Conservation (phyloP, 305 asterid species). For the Rubia peregrina region DNA sequence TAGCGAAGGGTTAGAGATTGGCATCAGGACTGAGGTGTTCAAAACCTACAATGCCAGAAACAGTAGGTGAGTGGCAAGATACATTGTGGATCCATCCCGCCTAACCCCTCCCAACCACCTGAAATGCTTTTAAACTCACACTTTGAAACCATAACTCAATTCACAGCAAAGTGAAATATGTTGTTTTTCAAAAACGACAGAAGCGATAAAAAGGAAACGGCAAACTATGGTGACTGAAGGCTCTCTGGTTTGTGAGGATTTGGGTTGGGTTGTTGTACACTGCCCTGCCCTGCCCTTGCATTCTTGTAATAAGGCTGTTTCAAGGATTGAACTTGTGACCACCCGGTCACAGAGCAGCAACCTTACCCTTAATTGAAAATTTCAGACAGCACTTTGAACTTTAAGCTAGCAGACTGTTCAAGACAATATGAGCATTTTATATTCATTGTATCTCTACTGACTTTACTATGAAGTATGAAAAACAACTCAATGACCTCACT, state of each 20-base stretch:
- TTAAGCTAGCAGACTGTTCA: background rate
- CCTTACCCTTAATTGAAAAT: background rate
- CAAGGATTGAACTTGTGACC: background rate
- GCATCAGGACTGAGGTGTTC: background rate
- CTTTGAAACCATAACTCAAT: background rate
- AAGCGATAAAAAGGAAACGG: background rate
- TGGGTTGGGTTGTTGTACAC: background rate
- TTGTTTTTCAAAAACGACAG: background rate
- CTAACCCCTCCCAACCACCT: too few species aligned
- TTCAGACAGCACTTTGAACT: background rate
- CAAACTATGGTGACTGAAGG: background rate
- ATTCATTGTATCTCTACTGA: background rate
- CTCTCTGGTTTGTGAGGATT: background rate
- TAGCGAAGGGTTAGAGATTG: background rate
- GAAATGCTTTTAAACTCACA: background rate
- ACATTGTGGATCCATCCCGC: background rate
- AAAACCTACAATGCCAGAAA: background rate
- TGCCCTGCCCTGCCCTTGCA: background rate
- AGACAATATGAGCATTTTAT: background rate
- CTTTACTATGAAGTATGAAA: background rate
- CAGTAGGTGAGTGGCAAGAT: background rate
- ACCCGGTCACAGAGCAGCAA: background rate
- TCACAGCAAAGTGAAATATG: background rate
- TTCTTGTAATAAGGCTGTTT: background rate
- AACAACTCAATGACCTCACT: background rate